Conservation (phyloP, 2,329 filamentous ascomycete species). For the Thyridium curvatum region DNA sequence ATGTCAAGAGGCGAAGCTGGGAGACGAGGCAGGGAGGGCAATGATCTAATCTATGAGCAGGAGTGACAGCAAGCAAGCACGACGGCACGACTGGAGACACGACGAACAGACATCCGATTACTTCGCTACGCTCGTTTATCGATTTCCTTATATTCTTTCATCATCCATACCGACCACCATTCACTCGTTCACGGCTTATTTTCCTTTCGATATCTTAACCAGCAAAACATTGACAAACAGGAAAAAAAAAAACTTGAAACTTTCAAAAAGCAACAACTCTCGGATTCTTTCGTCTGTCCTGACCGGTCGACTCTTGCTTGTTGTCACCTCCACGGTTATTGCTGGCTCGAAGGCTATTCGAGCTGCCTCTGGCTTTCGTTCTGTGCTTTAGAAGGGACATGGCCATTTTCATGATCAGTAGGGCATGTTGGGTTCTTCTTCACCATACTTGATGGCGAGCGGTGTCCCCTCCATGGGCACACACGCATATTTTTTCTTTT, state of each 20-base stretch:
- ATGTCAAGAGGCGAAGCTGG: conserved; percentile 32
- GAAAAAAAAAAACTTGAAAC: conserved; percentile 8
- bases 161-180: conserved; percentile 16
- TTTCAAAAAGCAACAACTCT: conserved; percentile 1
- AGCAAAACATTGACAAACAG: conserved; percentile 1
- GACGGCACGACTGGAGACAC: neutral
- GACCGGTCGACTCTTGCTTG: neutral
- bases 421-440: too few species aligned
- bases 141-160: conserved; percentile 6
- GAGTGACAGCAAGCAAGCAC: neutral
- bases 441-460: too few species aligned
- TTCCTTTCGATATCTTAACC: conserved; percentile 7
- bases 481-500: conserved; percentile 3
- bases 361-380: too few species aligned
- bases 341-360: too few species aligned
- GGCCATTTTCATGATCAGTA: too few species aligned
- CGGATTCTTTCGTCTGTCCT: too few species aligned
- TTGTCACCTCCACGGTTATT: too few species aligned
- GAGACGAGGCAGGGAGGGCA: conserved; percentile 2
- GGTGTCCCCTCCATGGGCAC: neutral
- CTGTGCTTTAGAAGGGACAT: too few species aligned
- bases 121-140: conserved; percentile 3
- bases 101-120: conserved; percentile 12
- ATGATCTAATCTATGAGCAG: conserved; percentile 1
- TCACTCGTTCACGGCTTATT: conserved; percentile 15